phyloP scores from a whole-genome alignment of 192 early-diverging fungal species.

The Haplosporangium gracile region DNA sequence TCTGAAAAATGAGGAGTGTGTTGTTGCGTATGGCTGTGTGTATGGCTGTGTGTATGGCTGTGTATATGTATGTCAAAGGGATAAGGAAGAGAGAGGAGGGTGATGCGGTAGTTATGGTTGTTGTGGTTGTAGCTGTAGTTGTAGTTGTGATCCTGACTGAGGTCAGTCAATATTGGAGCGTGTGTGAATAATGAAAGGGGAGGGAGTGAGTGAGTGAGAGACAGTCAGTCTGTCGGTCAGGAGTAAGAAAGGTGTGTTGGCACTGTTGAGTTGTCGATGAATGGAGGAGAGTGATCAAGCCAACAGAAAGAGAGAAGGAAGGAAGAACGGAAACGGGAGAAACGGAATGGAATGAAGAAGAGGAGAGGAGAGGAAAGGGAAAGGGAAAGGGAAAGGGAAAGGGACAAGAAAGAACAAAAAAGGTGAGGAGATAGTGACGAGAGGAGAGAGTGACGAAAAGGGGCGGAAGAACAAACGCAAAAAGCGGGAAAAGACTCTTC shows the following conservation, averaged over 20 bases:
- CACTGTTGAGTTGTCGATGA: not conserved
- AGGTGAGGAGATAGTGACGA: not conserved
- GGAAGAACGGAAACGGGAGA: not conserved
- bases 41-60: not conserved
- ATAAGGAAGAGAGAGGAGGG: not conserved
- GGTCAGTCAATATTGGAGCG: not conserved
- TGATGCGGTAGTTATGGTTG: not conserved
- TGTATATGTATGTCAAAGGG: not conserved
- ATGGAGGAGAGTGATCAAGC: not conserved
- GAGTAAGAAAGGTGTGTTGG: not conserved
- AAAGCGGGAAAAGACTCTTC: not conserved
- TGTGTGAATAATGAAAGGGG: not conserved
- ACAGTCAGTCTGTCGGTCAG: not conserved
- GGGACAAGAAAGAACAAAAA: not conserved
- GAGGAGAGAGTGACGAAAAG: not conserved
- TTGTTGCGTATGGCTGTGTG: not conserved
- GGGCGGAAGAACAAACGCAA: not conserved
- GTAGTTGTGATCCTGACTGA: not conserved
- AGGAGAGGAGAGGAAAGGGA: not conserved
- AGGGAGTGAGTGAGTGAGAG: not conserved
- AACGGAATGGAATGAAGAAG: not conserved
- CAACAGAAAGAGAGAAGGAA: not conserved
- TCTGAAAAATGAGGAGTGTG: not conserved
- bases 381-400: not conserved
- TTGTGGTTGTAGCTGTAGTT: not conserved